Evolutionary conservation across 1,139 yeast species (phyloP).

Genomic region (Suhomyces terraborum): DNA sequence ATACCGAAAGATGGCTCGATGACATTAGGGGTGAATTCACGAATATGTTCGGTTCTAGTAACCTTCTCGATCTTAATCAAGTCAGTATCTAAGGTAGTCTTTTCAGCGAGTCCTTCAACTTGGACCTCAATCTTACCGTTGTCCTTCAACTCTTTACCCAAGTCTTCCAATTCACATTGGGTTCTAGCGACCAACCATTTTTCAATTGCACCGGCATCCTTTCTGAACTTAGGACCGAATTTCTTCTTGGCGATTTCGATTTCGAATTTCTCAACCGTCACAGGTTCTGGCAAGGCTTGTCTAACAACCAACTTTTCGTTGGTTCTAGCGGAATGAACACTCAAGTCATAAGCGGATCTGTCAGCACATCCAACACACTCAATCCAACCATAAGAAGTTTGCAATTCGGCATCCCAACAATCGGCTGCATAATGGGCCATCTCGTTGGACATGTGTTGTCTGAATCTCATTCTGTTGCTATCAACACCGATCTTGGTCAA

Average conservation of each 20-base stretch:
- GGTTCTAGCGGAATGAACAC: constrained; percentile 93
- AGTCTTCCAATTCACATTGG: constrained; percentile 81
- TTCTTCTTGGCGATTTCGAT: constrained; percentile 88
- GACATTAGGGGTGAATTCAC: constrained; percentile 96
- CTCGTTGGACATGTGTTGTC: constrained; percentile 98
- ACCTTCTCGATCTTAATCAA: constrained; percentile 77
- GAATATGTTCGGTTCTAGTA: constrained; percentile 81
- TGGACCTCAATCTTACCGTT: constrained; percentile 66
- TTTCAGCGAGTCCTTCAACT: constrained; percentile 61
- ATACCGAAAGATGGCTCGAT: constrained; percentile 99
- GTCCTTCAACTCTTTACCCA: constrained; percentile 64
- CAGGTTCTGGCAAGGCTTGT: constrained; percentile 82
- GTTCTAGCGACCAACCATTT: constrained; percentile 73
- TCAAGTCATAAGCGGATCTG: constrained; percentile 95
- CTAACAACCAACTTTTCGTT: constrained; percentile 94
- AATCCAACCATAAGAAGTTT: constrained; percentile 97
- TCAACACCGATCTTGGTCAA: constrained; percentile 90
- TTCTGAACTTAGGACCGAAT: constrained; percentile 96
- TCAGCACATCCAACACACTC: constrained; percentile 99
- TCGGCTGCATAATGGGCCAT: constrained; percentile 99
- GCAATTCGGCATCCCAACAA: constrained; percentile 99
- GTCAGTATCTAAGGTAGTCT: constrained; percentile 68
- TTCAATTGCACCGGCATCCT: constrained; percentile 92
- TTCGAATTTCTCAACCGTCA: constrained; percentile 79
- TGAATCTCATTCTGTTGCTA: constrained; percentile 79